Evolutionary conservation across 129 eudicot genomes (phyloP), one percentile per base, ranked within the genome.

Genomic region (Chrysanthemum seticuspe): DNA sequence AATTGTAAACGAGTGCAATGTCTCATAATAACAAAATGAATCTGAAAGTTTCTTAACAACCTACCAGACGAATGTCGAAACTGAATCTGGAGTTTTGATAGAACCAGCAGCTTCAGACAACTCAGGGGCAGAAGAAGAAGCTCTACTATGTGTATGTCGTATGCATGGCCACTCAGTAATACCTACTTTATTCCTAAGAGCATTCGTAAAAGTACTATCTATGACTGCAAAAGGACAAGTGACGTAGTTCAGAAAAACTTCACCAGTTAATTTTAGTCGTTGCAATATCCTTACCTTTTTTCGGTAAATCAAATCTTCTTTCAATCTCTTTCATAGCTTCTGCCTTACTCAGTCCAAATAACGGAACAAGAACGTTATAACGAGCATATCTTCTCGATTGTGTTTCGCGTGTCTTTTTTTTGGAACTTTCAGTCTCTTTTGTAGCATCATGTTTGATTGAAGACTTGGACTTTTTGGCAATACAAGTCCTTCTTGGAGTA

Each of bases 331-430:
- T 9, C 36, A 45, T 45, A 27, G 16, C 67, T 19, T 62, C 18
- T 11, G 47, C 67, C 14, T 29, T 62, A 5, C 67, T 29, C 47
- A 62, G 21, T 62, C 67, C 67, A 62, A 62, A 62, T 12, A 25
- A 29, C 2, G 67, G 11, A 27, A 62, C 67, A 27, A 62, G 67
- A 62, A 15, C 6, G 11, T 45, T 10, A 7, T 62, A 62, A 2
- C 0, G 14, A 13, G 67, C 36, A 25, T 19, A 10, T 4, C 0
- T 10, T 29, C 2, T 12, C 5, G 67, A 62, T 10, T 29, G 6
- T 25, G 45, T 62, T 62, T 10, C 29, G 18, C 67, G 67, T 13
- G 8, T 19, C 18, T 45, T 62, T 29, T 29, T 29, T 27, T 40
- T 40, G 48, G 13, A 40, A 40, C 47, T 40, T 7, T 2, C 47